Evolutionary conservation across 2,329 filamentous ascomycete species (phyloP).

Genomic region (Aspergillus sp.): DNA sequence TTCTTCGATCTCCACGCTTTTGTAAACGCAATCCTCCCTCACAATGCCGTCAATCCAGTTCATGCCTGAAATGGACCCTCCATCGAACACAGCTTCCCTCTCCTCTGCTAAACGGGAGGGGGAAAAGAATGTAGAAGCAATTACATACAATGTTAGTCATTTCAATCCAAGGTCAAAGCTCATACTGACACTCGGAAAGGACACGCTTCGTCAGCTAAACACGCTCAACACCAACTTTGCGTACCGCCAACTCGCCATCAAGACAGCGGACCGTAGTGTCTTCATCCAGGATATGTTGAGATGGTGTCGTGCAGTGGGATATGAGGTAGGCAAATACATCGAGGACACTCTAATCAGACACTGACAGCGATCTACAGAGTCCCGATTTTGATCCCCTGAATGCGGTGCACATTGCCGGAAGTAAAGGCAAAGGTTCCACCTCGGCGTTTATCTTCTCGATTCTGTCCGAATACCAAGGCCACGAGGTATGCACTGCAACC

Average conservation of each 20-base stretch:
- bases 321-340: background rate
- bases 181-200: background rate
- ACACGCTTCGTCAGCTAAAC: background rate
- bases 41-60: background rate
- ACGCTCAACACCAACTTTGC: background rate
- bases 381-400: background rate
- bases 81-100: background rate
- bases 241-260: background rate
- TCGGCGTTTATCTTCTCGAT: background rate
- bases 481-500: background rate
- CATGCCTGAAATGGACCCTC: background rate
- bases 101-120: background rate
- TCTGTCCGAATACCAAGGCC: background rate
- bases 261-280: background rate
- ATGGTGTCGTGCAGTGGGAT: background rate
- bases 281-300: background rate
- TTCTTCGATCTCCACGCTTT: background rate
- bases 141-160: background rate
- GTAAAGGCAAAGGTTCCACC: slow-evolving; percentile 1
- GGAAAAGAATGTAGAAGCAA: background rate
- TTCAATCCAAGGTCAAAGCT: background rate
- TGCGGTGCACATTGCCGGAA: background rate
- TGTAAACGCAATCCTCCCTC: background rate
- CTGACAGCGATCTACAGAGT: background rate
- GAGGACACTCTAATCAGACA: background rate